Percentiles rank a stretch among this genome's conserved stretches.
Evolutionary conservation across 2,329 filamentous ascomycete genomes (phyloP).

Genomic region (Aciculosporium take): DNA sequence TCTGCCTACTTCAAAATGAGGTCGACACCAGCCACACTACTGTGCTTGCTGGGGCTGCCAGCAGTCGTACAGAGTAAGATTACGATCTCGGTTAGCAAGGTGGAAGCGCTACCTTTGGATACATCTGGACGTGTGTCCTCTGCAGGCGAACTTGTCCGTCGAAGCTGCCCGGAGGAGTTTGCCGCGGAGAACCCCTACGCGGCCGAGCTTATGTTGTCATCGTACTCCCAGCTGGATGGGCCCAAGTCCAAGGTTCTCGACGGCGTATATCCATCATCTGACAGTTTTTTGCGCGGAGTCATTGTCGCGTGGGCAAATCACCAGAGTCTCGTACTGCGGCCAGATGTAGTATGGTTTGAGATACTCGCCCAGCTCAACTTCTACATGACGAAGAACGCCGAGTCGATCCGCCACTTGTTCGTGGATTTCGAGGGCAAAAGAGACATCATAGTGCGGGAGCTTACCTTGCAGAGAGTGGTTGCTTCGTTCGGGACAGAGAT

Average conservation of each 20-base stretch:
- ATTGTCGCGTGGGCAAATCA: conserved; percentile 35
- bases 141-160: conserved; percentile 15
- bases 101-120: conserved; percentile 15
- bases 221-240: conserved; percentile 11
- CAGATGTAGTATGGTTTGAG: conserved; percentile 42
- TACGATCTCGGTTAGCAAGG: conserved; percentile 13
- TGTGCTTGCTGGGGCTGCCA: conserved; percentile 5
- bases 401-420: conserved; percentile 30
- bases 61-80: conserved; percentile 6
- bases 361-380: conserved; percentile 37
- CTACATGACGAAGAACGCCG: conserved; percentile 33
- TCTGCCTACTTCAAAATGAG: conserved; percentile 1
- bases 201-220: conserved; percentile 17
- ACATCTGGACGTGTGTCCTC: conserved; percentile 12
- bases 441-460: conserved; percentile 20
- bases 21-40: not conserved
- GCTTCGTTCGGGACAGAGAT: conserved; percentile 25
- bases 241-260: conserved; percentile 8
- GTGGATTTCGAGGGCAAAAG: conserved; percentile 29
- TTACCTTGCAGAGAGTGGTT: conserved; percentile 15
- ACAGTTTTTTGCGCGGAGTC: conserved; percentile 29
- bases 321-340: conserved; percentile 33
- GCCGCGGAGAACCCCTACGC: conserved; percentile 9
- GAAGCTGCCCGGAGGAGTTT: conserved; percentile 21
- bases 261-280: conserved; percentile 18